Conservation (phyloP, 169 alveolate species). For the Plasmodium vivax region DNA sequence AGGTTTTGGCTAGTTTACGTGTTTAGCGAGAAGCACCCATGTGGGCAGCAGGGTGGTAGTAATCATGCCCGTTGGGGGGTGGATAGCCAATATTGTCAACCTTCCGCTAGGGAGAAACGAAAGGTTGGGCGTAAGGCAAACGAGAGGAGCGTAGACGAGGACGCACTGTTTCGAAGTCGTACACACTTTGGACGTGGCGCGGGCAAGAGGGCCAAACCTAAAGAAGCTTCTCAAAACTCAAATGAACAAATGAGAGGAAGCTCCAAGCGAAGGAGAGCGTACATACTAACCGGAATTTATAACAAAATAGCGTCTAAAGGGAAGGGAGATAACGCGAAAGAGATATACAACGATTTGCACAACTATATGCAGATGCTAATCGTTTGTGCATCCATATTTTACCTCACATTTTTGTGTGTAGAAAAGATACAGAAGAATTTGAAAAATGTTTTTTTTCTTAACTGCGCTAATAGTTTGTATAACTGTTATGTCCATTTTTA, state of each 20-base stretch:
- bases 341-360: constrained; percentile 51
- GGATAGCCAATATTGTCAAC: not conserved
- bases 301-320: constrained; percentile 22
- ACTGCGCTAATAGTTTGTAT: constrained; percentile 57
- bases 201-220: not conserved
- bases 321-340: constrained; percentile 22
- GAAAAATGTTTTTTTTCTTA: constrained; percentile 37
- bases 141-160: not conserved
- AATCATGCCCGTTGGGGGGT: not conserved
- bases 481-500: constrained; percentile 41
- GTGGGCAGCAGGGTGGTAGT: not conserved
- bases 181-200: not conserved
- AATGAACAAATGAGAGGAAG: not conserved
- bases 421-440: constrained; percentile 50
- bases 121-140: not conserved
- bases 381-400: constrained; percentile 48
- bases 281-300: constrained; percentile 32
- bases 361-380: constrained; percentile 68
- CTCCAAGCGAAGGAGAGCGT: not conserved
- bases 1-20: constrained; percentile 43
- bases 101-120: not conserved
- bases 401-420: constrained; percentile 39
- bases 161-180: not conserved
- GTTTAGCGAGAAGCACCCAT: constrained; percentile 23
- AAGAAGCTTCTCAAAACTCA: not conserved